phyloP scores from a whole-genome alignment of 441 rosid species.

The Breynia disticha region DNA sequence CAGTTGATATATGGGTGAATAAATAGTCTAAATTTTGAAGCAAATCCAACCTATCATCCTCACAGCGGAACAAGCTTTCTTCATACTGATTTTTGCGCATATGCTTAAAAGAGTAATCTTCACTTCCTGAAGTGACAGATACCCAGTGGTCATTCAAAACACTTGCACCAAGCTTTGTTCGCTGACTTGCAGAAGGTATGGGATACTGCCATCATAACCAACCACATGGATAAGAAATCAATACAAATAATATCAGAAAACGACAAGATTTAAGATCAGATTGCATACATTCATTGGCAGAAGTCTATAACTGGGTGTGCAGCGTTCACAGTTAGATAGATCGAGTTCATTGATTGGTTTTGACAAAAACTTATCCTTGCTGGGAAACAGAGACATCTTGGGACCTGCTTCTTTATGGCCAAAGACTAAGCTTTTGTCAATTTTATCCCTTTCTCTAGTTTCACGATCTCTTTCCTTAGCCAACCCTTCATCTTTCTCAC shows the following conservation, averaged over 20 bases:
- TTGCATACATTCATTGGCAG: constrained; percentile 78
- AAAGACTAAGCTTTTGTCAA: constrained; percentile 47
- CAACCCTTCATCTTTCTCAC: constrained; percentile 46
- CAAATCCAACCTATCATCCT: constrained; percentile 80
- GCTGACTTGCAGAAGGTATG: constrained; percentile 74
- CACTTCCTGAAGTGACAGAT: constrained; percentile 99
- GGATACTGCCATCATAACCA: constrained; percentile 56
- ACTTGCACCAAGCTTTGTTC: constrained; percentile 70
- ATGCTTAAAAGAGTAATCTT: constrained; percentile 98
- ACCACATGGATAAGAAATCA: constrained; percentile 7
- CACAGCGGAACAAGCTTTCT: constrained; percentile 94
- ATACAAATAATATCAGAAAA: constrained; percentile 10
- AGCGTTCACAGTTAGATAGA: constrained; percentile 88
- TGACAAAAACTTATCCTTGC: constrained; percentile 72
- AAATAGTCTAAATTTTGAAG: neutral
- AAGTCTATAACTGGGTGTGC: constrained; percentile 97
- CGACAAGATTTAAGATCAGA: constrained; percentile 8
- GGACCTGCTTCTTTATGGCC: constrained; percentile 47
- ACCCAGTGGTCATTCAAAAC: constrained; percentile 97
- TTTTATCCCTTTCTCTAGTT: constrained; percentile 66
- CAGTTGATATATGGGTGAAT: neutral
- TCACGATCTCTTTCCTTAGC: constrained; percentile 61
- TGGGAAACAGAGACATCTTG: constrained; percentile 39
- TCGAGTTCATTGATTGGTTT: constrained; percentile 95
- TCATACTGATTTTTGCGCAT: constrained; percentile 99